Evolutionary conservation across 331 rosid species (phyloP).

Genomic region (Dryas integrifolia): DNA sequence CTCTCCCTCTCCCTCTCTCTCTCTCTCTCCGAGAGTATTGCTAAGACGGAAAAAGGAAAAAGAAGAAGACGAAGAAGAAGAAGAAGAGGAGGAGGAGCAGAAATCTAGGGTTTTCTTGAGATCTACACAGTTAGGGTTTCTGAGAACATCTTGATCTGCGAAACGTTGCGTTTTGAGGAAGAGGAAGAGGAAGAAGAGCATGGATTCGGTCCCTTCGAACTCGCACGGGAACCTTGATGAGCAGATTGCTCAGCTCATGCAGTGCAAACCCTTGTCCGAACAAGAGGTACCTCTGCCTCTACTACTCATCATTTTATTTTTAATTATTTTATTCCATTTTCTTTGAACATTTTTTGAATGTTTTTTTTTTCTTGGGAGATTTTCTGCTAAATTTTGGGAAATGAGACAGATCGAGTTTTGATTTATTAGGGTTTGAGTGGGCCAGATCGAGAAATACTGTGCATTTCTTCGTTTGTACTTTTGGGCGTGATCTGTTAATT

Average conservation of each 20-base stretch:
- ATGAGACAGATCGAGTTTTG: conserved; percentile 37
- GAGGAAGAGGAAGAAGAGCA: conserved; percentile 25
- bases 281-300: conserved; percentile 55
- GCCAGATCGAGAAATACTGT: background rate
- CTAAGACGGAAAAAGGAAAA: background rate
- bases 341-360: background rate
- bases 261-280: conserved; percentile 96
- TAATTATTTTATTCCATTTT: background rate
- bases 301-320: no score
- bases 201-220: conserved; percentile 78
- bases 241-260: conserved; percentile 96
- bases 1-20: conserved; percentile 1
- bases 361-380: background rate
- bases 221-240: conserved; percentile 88
- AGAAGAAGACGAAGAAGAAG: background rate
- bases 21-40: background rate
- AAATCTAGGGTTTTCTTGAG: conserved; percentile 17
- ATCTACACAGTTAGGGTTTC: conserved; percentile 32
- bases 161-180: conserved; percentile 19
- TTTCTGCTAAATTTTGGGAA: conserved; percentile 7
- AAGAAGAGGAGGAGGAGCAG: conserved; percentile 30
- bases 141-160: conserved; percentile 41
- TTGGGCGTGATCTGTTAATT: conserved; percentile 26
- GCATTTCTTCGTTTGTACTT: background rate
- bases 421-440: conserved; percentile 7